phyloP scores from a whole-genome alignment of 1,284 basidiomycete species.

The Ganoderma meredithae region DNA sequence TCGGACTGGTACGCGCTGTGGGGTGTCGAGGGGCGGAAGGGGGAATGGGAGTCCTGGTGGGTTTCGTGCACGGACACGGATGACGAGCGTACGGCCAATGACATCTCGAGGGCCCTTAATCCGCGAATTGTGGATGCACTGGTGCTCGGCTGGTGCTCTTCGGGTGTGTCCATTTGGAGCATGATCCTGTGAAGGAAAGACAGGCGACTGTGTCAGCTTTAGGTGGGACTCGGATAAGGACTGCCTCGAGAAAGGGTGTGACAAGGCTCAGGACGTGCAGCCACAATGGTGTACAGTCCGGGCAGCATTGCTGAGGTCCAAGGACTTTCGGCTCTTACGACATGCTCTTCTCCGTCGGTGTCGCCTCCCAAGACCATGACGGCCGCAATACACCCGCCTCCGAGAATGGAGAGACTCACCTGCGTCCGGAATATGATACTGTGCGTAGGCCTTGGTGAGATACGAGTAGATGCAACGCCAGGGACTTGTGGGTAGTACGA shows the following conservation, averaged over 20 bases:
- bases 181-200: not conserved
- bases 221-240: not conserved
- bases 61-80: conserved; percentile 26
- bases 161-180: conserved; percentile 2
- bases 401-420: conserved; percentile 5
- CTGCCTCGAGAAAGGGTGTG: not conserved
- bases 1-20: conserved; percentile 61
- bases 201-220: not conserved
- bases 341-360: not conserved
- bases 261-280: not conserved
- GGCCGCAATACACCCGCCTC: not conserved
- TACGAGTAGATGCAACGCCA: too few relatives aligned
- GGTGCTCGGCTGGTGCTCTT: conserved; percentile 40
- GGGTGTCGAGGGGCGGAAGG: conserved; percentile 57
- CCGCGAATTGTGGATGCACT: conserved; percentile 52
- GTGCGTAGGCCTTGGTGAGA: not conserved
- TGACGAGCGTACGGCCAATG: conserved; percentile 28
- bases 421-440: not conserved
- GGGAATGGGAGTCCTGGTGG: conserved; percentile 31
- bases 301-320: not conserved
- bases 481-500: not conserved
- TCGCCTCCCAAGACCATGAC: not conserved
- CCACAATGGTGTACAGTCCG: not conserved
- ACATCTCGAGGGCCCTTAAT: conserved; percentile 39
- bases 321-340: not conserved